phyloP scores from a whole-genome alignment of 331 rosid genomes.

The Malus hybrid region DNA sequence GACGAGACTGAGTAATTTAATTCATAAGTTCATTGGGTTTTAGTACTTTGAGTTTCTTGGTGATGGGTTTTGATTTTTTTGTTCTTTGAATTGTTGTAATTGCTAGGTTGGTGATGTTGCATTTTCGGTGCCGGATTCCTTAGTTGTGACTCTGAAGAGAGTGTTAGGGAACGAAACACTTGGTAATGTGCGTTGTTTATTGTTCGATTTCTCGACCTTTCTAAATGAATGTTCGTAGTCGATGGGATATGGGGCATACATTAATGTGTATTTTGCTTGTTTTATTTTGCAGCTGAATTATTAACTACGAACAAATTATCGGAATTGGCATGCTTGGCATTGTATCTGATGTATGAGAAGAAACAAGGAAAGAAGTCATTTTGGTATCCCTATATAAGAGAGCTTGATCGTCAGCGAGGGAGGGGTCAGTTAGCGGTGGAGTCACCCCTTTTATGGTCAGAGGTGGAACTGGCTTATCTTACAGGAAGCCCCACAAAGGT shows the following conservation, averaged over 20 bases:
- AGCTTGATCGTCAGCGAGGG: constrained; percentile 96
- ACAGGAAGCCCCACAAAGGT: constrained; percentile 92
- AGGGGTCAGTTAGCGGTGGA: constrained; percentile 92
- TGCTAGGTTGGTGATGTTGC: constrained; percentile 76
- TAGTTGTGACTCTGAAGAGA: constrained; percentile 89
- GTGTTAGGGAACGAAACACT: constrained; percentile 89
- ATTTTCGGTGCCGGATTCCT: constrained; percentile 73
- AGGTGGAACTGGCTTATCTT: constrained; percentile 75
- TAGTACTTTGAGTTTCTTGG: not conserved
- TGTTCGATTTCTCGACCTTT: not conserved
- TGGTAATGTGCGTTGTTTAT: constrained; percentile 48
- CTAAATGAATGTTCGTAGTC: not conserved
- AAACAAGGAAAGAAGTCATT: constrained; percentile 97
- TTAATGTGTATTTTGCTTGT: not conserved
- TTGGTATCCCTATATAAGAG: constrained; percentile 87
- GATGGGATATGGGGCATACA: not conserved
- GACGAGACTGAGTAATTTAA: not conserved
- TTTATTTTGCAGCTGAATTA: constrained; percentile 71
- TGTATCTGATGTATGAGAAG: constrained; percentile 98
- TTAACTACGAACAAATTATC: constrained; percentile 91
- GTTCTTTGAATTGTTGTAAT: constrained; percentile 1
- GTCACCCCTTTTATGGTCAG: constrained; percentile 93
- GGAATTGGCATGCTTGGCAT: constrained; percentile 95
- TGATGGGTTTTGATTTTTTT: not conserved
- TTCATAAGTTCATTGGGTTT: not conserved